Base-by-base conservation (phyloP, 352 stramenopile species). In the Globisporangium alternatum region DNA sequence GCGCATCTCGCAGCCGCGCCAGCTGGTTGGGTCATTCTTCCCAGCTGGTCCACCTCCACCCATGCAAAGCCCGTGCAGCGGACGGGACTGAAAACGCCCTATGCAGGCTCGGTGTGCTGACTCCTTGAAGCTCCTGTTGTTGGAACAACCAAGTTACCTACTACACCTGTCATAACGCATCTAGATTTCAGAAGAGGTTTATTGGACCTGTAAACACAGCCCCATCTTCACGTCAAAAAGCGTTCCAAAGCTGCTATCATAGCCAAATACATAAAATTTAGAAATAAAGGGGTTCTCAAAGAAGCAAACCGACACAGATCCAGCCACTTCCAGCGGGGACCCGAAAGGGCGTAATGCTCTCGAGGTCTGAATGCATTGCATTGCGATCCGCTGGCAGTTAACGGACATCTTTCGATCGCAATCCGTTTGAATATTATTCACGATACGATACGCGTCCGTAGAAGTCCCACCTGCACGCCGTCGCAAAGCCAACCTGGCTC, bases 21-120 rank as follows among this genome's bases (percentile, higher is more conserved):
- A 69, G 30, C 64, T 69, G 64, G 31, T 69, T 66, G 64, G 64
- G 51, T 65, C 22, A 64, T 68, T 64, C 63, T 60, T 60, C 55
- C 54, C 64, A 65, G 64, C 64, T 69, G 64, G 64, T 61, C 56
- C 56, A 60, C 64, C 57, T 58, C 37, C 55, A 54, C 37, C 56
- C 51, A 60, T 60, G 25, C 60, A 64, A 44, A 58, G 47, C 39
- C 51, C 51, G 52, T 30, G 31, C 35, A 47, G 25, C 58, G 48
- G 45, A 64, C 58, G 30, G 61, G 39, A 8, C 9, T 7, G 25
- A 5, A 22, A 43, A 5, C 31, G 19, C 52, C 31, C 52, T 58
- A 58, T 58, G 41, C 52, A 44, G 41, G 22, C 15, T n/a, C 22
- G 12, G 25, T 10, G 61, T 13, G 54, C 62, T 61, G 62, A 67